Conservation (phyloP, 2,329 filamentous ascomycete species). For the Grosmannia penicillata region DNA sequence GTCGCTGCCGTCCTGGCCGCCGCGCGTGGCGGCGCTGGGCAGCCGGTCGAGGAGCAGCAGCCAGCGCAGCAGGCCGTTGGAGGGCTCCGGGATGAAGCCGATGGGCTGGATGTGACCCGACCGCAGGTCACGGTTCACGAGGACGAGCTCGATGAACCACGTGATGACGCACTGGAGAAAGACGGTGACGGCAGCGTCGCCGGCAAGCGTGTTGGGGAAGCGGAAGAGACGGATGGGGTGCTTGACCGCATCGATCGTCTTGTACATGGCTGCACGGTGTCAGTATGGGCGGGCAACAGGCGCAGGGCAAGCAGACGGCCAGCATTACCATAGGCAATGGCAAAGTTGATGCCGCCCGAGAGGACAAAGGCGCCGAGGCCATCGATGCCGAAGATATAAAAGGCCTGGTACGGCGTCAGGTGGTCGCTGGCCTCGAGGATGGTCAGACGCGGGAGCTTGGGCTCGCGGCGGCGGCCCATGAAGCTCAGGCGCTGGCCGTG, state of each 20-base stretch:
- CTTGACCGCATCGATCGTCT: conserved; percentile 18
- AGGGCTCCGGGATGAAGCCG: conserved; percentile 25
- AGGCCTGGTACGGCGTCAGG: conserved; percentile 28
- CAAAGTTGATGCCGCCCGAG: conserved; percentile 36
- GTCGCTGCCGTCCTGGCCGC: background rate
- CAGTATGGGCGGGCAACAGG: background rate
- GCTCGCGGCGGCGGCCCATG: conserved; percentile 1
- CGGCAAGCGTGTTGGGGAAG: conserved; percentile 34
- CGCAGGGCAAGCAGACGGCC: background rate
- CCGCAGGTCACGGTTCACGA: conserved; percentile 32
- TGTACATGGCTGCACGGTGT: conserved; percentile 28
- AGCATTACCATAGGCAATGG: conserved; percentile 30
- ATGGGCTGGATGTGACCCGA: conserved; percentile 30
- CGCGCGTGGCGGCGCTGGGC: too few relatives aligned
- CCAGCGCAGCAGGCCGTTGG: conserved; percentile 22
- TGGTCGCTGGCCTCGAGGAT: conserved; percentile 19
- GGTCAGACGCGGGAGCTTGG: conserved; percentile 8
- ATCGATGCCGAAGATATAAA: conserved; percentile 33
- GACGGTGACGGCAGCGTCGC: conserved; percentile 35
- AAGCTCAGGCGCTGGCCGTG: background rate
- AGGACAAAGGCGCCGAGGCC: conserved; percentile 31
- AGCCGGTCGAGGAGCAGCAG: conserved; percentile 25
- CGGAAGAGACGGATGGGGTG: conserved; percentile 30
- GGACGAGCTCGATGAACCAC: conserved; percentile 31
- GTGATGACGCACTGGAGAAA: conserved; percentile 34